These are phyloP conservation scores for Silene uniflora DNA, from an alignment of 148 eudicot species.

Conservation along the genomic window DNA sequence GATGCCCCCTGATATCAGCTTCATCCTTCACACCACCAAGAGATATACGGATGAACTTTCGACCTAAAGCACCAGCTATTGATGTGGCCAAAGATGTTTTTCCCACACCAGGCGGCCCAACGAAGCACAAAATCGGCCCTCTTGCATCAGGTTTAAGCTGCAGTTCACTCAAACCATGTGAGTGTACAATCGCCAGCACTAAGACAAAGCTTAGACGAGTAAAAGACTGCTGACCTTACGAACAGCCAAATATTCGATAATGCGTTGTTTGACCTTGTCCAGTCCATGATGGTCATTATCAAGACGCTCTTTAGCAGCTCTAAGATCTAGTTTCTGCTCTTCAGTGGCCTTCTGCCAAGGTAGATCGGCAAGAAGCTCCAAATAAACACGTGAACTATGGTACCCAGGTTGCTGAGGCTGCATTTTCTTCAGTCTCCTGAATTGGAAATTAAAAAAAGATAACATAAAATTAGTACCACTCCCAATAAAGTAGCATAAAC, in stretches of 20 bases:
- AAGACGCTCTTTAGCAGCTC: conserved; percentile 90
- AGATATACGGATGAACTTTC: conserved; percentile 91
- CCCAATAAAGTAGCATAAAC: neutral
- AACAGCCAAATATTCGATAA: conserved; percentile 95
- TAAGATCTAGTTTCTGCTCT: conserved; percentile 75
- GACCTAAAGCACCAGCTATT: conserved; percentile 92
- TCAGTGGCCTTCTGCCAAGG: conserved; percentile 92
- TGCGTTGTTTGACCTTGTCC: conserved; percentile 91
- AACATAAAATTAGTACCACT: neutral
- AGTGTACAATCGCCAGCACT: conserved; percentile 7
- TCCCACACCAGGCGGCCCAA: conserved; percentile 99
- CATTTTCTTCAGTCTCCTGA: conserved; percentile 99
- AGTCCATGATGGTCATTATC: conserved; percentile 92
- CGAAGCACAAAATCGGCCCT: conserved; percentile 95
- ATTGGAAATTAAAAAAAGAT: conserved; percentile 21
- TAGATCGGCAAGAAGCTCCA: conserved; percentile 97
- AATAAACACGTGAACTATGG: conserved; percentile 87
- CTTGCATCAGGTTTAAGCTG: conserved; percentile 99
- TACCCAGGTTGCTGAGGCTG: conserved; percentile 99
- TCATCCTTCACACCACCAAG: conserved; percentile 99
- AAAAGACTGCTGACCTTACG: conserved; percentile 64
- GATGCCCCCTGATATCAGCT: conserved; percentile 99
- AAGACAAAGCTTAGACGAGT: conserved; percentile 15
- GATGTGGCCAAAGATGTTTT: conserved; percentile 99
- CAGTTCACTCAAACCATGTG: conserved; percentile 29